Conservation (phyloP, 1,139 yeast species). For the Protomyces lactucae-debilis region DNA sequence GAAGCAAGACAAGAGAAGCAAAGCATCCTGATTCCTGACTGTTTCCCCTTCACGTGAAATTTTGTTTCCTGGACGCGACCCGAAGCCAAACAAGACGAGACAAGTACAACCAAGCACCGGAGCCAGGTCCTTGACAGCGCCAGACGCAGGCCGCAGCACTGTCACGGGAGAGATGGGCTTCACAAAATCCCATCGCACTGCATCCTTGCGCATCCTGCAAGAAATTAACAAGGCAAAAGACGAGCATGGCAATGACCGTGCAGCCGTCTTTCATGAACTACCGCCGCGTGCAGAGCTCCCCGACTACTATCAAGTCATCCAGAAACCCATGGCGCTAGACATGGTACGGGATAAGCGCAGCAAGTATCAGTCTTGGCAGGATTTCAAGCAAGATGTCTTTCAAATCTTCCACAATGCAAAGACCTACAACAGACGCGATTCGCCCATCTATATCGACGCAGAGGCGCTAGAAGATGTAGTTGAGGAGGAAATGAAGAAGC, state of each 20-base stretch:
- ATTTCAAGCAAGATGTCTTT: slow-evolving; percentile 69
- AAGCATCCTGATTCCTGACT: no score
- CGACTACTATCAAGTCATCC: slow-evolving; percentile 60
- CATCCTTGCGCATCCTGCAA: slow-evolving; percentile 4
- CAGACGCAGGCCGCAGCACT: no score
- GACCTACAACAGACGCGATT: slow-evolving; percentile 66
- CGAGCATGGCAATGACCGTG: slow-evolving; percentile 13
- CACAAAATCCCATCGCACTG: slow-evolving; percentile 14
- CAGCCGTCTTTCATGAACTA: slow-evolving; percentile 59
- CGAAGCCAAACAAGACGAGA: no score
- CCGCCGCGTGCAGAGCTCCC: slow-evolving; percentile 68
- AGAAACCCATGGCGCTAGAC: slow-evolving; percentile 73
- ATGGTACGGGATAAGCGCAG: slow-evolving; percentile 75
- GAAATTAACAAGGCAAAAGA: not conserved
- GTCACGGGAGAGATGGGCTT: not conserved
- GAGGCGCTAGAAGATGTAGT: slow-evolving; percentile 61
- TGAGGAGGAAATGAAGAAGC: slow-evolving; percentile 51
- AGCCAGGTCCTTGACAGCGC: no score
- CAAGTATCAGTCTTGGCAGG: slow-evolving; percentile 63
- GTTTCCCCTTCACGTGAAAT: no score
- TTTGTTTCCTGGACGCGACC: no score
- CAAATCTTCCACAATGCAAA: slow-evolving; percentile 89
- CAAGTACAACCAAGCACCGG: no score
- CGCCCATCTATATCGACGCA: slow-evolving; percentile 68
- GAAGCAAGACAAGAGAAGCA: no score